phyloP scores from a whole-genome alignment of 805 yeast genomes.

The Ogataea siamensis region DNA sequence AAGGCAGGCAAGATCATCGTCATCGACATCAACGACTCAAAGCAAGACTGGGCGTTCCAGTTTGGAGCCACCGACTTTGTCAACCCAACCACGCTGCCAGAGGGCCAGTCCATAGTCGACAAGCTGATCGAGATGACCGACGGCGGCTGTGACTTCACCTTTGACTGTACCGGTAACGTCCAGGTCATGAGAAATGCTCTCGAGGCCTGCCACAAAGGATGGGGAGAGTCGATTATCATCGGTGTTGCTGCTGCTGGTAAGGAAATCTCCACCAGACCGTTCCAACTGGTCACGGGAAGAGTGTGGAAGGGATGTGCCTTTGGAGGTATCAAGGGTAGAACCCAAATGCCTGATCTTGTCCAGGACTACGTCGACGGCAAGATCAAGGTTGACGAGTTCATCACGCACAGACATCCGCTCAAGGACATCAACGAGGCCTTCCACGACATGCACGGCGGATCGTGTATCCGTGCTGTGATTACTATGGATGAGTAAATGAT shows the following conservation, averaged over 20 bases:
- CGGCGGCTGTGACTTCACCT: constrained; percentile 95
- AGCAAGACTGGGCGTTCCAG: constrained; percentile 79
- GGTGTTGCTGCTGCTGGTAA: constrained; percentile 99
- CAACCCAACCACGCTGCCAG: constrained; percentile 75
- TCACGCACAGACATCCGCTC: constrained; percentile 84
- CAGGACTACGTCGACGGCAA: constrained; percentile 79
- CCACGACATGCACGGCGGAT: constrained; percentile 92
- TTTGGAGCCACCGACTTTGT: constrained; percentile 96
- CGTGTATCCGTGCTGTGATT: constrained; percentile 86
- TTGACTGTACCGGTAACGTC: constrained; percentile 97
- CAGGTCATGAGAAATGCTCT: constrained; percentile 93
- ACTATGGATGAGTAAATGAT: constrained; percentile 29
- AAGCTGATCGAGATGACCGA: constrained; percentile 86
- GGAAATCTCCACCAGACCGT: constrained; percentile 95
- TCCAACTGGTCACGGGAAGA: constrained; percentile 98
- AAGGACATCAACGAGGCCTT: constrained; percentile 83
- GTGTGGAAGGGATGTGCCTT: constrained; percentile 99
- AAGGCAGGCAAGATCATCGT: constrained; percentile 81
- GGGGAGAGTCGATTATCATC: constrained; percentile 94
- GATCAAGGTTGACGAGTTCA: constrained; percentile 89
- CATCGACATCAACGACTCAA: constrained; percentile 81
- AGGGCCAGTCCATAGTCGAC: constrained; percentile 74
- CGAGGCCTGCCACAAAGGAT: constrained; percentile 97
- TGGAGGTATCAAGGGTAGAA: constrained; percentile 97
- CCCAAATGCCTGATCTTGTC: constrained; percentile 89